Evolutionary conservation across 169 alveolate species (phyloP), one percentile per base, ranked within the genome.

Genomic region (Cryptosporidium bovis): DNA sequence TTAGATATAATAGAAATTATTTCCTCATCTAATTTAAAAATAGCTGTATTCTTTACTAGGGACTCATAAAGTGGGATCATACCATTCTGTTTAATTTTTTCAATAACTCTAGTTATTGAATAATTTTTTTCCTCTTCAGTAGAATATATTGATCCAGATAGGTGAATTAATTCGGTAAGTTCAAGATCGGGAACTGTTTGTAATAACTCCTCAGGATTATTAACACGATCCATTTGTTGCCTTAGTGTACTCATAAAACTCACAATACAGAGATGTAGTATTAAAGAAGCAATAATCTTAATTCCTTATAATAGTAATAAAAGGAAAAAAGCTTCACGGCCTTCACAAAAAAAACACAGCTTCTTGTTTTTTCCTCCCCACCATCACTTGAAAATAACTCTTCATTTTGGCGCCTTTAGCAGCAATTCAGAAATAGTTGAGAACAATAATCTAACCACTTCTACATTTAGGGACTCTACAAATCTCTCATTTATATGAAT

Each of bases 121-220:
- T 36, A 13, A 34, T 60, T 51, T 40, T 40, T 77, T 33, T 77
- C 87, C 13, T 27, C 65, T 13, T 20, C 51, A 44, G 50, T 20
- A n/a, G 62, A 58, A 50, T 77, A 34, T 18, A 18, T 56, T n/a
- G 87, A 77, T 34, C 48, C 71, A 5, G 55, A 48, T 46, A 60
- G 12, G 18, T 16, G 31, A 20, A 77, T 60, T 13, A 4, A 33
- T 15, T 77, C 71, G 3, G 87, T 18, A 10, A 77, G 71, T 7
- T 56, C 18, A 16, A 77, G 64, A 44, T 77, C 71, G 1, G 87
- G 87, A n/a, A 77, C 87, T 33, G 71, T 44, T 58, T 60, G 71
- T 15, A 77, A 16, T 2, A 77, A 16, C 20, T 77, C 87, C 51
- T 77, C 87, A 15, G 87, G 65, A 34, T 44, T 56, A 44, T 27